phyloP scores from a whole-genome alignment of 768 basidiomycete species.

The Tephrocybe rancida region DNA sequence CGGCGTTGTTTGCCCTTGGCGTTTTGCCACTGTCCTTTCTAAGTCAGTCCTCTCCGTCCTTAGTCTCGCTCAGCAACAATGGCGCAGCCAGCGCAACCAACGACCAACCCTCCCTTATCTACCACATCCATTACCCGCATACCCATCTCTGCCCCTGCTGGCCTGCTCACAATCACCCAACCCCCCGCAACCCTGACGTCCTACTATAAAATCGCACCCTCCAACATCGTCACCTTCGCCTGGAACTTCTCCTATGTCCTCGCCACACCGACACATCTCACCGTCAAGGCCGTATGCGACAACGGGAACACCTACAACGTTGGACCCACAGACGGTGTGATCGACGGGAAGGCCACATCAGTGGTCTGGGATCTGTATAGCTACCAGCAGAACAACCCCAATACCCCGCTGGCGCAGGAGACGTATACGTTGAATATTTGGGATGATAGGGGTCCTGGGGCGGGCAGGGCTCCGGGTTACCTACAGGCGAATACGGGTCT shows the following conservation, averaged over 20 bases:
- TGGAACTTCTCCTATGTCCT: slow-evolving; percentile 87
- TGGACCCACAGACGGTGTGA: slow-evolving; percentile 72
- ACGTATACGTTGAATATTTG: slow-evolving; percentile 81
- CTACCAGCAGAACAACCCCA: slow-evolving; percentile 64
- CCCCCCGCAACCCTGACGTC: slow-evolving; percentile 82
- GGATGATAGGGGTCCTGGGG: slow-evolving; percentile 77
- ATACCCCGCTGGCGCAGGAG: slow-evolving; percentile 71
- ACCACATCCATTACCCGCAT: slow-evolving; percentile 30
- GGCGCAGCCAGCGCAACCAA: slow-evolving; percentile 2
- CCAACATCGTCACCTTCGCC: slow-evolving; percentile 79
- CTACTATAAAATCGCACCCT: slow-evolving; percentile 84
- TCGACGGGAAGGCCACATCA: slow-evolving; percentile 68
- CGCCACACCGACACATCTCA: slow-evolving; percentile 71
- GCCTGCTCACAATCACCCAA: slow-evolving; percentile 73
- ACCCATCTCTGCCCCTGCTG: slow-evolving; percentile 56
- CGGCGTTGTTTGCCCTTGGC: too few relatives aligned
- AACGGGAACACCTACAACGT: slow-evolving; percentile 92
- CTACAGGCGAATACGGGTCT: slow-evolving; percentile 70
- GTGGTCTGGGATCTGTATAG: slow-evolving; percentile 82
- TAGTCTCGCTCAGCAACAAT: slow-evolving; percentile 5
- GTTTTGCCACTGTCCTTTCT: too few relatives aligned
- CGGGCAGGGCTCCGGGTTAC: slow-evolving; percentile 60
- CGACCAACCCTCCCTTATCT: not conserved
- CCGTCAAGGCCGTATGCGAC: slow-evolving; percentile 78
- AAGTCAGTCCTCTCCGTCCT: too few relatives aligned